Conservation (phyloP, 2,329 filamentous ascomycete species). For the Phialemoniopsis sp. region DNA sequence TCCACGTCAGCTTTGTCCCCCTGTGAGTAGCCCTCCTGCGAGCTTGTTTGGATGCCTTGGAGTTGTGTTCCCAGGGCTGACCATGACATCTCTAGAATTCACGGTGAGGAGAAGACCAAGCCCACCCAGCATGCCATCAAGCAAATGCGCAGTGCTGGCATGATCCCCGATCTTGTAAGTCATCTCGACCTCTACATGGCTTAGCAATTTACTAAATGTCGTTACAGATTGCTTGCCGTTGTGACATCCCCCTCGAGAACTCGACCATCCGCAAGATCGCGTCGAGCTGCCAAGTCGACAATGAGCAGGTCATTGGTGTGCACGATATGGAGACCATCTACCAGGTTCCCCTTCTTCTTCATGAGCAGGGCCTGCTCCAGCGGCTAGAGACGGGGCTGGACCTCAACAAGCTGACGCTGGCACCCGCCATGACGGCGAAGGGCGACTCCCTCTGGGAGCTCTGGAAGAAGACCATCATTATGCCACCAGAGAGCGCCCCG, state of each 20-base stretch:
- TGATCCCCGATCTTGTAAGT: conserved; percentile 65
- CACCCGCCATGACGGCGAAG: conserved; percentile 51
- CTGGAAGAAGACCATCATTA: conserved; percentile 70
- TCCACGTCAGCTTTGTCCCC: conserved; percentile 86
- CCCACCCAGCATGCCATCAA: conserved; percentile 90
- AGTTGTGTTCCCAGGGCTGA: conserved; percentile 7
- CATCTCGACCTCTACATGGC: no score
- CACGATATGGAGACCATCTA: conserved; percentile 88
- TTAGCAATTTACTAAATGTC: no score
- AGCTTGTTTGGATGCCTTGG: background rate
- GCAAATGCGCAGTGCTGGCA: conserved; percentile 75
- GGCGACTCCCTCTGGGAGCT: conserved; percentile 70
- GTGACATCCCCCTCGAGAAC: conserved; percentile 69
- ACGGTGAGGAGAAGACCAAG: conserved; percentile 88
- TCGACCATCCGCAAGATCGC: conserved; percentile 83
- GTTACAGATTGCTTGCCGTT: conserved; percentile 82
- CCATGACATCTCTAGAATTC: conserved; percentile 9
- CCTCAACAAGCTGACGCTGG: conserved; percentile 53
- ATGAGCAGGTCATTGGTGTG: conserved; percentile 83
- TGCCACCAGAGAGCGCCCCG: conserved; percentile 44
- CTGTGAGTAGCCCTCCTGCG: conserved; percentile 15
- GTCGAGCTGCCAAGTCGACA: conserved; percentile 80
- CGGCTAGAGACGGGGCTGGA: conserved; percentile 63
- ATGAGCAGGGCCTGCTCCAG: conserved; percentile 71
- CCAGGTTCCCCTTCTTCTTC: conserved; percentile 88